Evolutionary conservation across 805 yeast genomes (phyloP), one percentile per base, ranked within the genome.

Genomic region (Candida dajiaensis): DNA sequence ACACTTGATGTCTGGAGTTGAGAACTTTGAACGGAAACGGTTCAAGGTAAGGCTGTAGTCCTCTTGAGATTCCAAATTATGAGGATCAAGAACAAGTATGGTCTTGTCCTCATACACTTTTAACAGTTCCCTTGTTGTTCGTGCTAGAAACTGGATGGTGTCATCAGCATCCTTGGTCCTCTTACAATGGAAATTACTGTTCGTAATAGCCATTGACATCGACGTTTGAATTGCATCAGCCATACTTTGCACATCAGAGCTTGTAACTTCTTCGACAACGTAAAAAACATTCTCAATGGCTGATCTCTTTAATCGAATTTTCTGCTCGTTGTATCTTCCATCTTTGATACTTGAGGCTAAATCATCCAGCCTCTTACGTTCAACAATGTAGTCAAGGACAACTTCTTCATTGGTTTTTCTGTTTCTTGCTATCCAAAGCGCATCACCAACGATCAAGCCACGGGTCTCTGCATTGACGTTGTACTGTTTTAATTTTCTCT

Each of bases 241-340:
- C 77, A 78, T 78, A 16, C 54, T 55, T 11, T 70, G 66, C 2
- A 72, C 48, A 45, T 72, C 77, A n/a, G 67, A 62, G 1, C 73
- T 58, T 28, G 76, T 74, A 5, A 76, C 77, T 50, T 88, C 95
- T 61, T 94, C 99, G 15, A 94, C 77, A 3, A 94, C 61, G 56
- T 94, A 94, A 53, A 80, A 81, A 18, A 83, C 77, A 52, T 85
- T 75, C 18, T 69, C 68, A 58, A 90, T 68, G 0, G 86, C 89
- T 0, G 94, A 76, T 61, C 82, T 76, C 43, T 73, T 74, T 47
- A 94, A 69, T 45, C 99, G 73, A 16, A 74, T 67, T 59, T 92
- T 90, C 61, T 94, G 99, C 61, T 94, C 99, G 45, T 73, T 71
- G 57, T 85, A 89, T 42, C 99, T 68, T 2, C 96, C 96, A 65